A percentile compares a stretch with the other conserved stretches of the same genome.
Conservation (phyloP, 1,139 yeast species). For the Lodderomyces theae region DNA sequence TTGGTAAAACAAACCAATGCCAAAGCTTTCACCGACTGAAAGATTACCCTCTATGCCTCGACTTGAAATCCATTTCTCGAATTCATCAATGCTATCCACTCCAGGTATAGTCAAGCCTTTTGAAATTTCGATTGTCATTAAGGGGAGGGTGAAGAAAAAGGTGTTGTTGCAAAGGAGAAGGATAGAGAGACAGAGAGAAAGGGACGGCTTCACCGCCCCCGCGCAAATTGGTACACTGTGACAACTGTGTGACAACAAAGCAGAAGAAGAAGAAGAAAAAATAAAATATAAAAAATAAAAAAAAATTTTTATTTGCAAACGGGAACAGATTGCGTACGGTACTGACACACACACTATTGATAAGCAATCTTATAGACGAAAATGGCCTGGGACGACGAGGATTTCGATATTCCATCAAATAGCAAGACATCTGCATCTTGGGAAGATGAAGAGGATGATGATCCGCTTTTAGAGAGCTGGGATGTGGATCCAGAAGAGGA, state of each 20-base stretch:
- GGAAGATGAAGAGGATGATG: slow-evolving; percentile 83
- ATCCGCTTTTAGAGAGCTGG: slow-evolving; percentile 76
- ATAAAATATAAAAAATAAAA: too few species aligned
- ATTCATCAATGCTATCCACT: not conserved
- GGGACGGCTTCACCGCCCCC: too few species aligned
- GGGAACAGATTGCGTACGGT: too few species aligned
- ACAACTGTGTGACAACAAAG: too few species aligned
- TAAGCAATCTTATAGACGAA: not conserved
- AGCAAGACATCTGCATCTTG: slow-evolving; percentile 48
- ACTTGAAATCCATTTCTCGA: not conserved
- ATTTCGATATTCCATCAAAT: slow-evolving; percentile 67
- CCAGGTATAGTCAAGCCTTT: slow-evolving; percentile 1
- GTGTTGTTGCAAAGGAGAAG: too few species aligned
- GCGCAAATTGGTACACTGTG: too few species aligned
- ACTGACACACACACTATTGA: too few species aligned
- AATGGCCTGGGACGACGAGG: slow-evolving; percentile 82
- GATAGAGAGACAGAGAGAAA: too few species aligned
- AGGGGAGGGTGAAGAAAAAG: too few species aligned
- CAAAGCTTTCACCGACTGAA: not conserved
- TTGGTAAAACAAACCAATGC: not conserved
- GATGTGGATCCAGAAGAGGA: slow-evolving; percentile 71
- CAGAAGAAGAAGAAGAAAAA: too few species aligned
- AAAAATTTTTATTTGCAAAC: too few species aligned
- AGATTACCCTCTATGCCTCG: not conserved
- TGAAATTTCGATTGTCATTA: slow-evolving; percentile 2